Evolutionary conservation across 116 monocot genomes (phyloP).

Genomic region (Iris pallida): DNA sequence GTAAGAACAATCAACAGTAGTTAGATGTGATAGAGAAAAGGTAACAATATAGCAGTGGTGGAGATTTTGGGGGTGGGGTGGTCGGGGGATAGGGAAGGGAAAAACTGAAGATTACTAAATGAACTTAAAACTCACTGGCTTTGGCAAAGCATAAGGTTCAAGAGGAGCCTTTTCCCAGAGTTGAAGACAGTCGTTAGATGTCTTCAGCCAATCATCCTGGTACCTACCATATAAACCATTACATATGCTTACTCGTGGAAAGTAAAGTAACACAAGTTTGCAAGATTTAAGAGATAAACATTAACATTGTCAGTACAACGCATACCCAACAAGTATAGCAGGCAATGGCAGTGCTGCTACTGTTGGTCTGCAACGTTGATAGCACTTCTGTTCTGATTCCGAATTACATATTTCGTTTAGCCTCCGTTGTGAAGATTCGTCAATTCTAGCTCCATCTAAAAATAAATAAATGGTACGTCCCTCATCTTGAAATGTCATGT

Average conservation of each 20-base stretch:
- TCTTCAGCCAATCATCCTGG: constrained; percentile 99
- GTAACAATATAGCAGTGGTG: no score
- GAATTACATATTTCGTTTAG: constrained; percentile 43
- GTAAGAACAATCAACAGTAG: not conserved
- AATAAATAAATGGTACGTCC: no score
- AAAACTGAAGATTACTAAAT: not conserved
- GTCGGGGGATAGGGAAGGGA: no score
- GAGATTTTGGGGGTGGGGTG: no score
- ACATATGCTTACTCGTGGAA: constrained; percentile 6
- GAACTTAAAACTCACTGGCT: constrained; percentile 56
- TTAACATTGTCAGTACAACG: not conserved
- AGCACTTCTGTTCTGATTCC: constrained; percentile 47
- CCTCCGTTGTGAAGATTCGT: constrained; percentile 63
- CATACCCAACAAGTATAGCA: constrained; percentile 92
- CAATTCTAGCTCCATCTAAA: constrained; percentile 58
- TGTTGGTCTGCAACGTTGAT: constrained; percentile 41
- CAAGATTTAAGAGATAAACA: not conserved
- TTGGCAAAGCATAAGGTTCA: constrained; percentile 91
- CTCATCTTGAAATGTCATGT: not conserved
- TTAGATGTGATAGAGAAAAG: no score
- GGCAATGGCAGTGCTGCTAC: constrained; percentile 68
- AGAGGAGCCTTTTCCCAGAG: constrained; percentile 95
- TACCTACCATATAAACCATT: constrained; percentile 43
- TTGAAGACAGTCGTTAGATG: constrained; percentile 54
- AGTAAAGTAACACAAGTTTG: constrained; percentile 2